Base-by-base conservation (phyloP, 2,329 filamentous ascomycete genomes). In the Exophiala alcalophila region DNA sequence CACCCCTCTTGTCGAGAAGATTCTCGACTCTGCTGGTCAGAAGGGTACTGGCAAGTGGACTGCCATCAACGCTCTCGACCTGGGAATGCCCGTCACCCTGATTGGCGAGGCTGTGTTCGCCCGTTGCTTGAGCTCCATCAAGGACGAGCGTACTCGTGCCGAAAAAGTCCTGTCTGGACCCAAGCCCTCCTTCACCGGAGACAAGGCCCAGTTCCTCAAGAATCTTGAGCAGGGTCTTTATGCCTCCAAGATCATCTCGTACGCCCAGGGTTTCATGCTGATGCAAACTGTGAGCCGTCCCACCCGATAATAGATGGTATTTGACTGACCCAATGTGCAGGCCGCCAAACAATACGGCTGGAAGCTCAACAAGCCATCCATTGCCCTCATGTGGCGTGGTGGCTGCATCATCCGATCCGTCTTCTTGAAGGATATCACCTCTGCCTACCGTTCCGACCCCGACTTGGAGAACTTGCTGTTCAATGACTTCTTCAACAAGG, bases 11-110 rank as follows among this genome's bases (percentile, higher is more conserved):
- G 84, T 98, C 49, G 92, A 98, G 81, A 98, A 97, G 84, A 97
- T 98, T 61, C 80, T 97, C 56, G 92, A 98, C 77, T 85, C 91
- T 73, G 92, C 92, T 63, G 92, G 92, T 60, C 92, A 98, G 78
- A 98, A 98, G 79, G 92, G 92, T 74, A 97, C 92, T 59, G 92
- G 92, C 74, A 97, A 98, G 80, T 98, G 92, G 92, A 98, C 92
- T 57, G 91, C 92, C 63, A 94, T 98, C 75, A 98, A 98, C 73
- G 90, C 92, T 56, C 83, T 98, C 49, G 92, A 98, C 69, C 84
- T 98, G 52, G 92, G 92, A 64, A 94, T 94, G 88, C 92, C 92
- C 65, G 92, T 98, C 60, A 97, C 92, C 51, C 76, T 98, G 60
- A 98, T 98, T 59, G 92, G 91, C 52, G 92, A 98, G 79, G 84